Conservation (phyloP, 257 asterid genomes). For the Forsythia viridissima region DNA sequence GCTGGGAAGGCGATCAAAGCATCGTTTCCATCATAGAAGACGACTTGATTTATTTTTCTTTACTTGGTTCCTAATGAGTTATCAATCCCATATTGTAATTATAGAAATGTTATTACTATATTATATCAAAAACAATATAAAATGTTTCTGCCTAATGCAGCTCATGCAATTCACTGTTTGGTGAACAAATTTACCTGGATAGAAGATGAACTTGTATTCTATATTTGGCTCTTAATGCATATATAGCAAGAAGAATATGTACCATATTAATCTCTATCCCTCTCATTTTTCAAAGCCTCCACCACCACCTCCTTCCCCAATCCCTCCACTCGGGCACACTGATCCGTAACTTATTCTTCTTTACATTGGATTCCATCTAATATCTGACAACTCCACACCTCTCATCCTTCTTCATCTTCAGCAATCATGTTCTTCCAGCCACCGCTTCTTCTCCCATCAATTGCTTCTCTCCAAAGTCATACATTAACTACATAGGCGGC, state of each 20-base stretch:
- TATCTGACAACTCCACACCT: background rate
- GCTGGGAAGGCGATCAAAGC: background rate
- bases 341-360: background rate
- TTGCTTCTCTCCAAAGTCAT: background rate
- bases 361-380: background rate
- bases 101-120: too few species aligned
- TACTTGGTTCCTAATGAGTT: background rate
- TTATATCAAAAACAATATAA: too few species aligned
- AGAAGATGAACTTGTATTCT: background rate
- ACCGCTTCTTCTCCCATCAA: background rate
- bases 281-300: background rate
- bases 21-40: background rate
- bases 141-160: background rate
- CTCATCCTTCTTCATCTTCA: background rate
- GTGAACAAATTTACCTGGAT: too few species aligned
- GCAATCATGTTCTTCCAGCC: background rate
- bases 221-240: background rate
- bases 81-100: background rate
- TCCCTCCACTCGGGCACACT: background rate
- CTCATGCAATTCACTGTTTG: too few species aligned
- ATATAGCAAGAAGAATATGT: background rate
- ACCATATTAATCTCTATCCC: background rate
- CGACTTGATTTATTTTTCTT: background rate
- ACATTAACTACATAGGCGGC: background rate
- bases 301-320: too few species aligned